Evolutionary conservation across 2,329 filamentous ascomycete species (phyloP).

Genomic region (Sporothrix dimorphospora): DNA sequence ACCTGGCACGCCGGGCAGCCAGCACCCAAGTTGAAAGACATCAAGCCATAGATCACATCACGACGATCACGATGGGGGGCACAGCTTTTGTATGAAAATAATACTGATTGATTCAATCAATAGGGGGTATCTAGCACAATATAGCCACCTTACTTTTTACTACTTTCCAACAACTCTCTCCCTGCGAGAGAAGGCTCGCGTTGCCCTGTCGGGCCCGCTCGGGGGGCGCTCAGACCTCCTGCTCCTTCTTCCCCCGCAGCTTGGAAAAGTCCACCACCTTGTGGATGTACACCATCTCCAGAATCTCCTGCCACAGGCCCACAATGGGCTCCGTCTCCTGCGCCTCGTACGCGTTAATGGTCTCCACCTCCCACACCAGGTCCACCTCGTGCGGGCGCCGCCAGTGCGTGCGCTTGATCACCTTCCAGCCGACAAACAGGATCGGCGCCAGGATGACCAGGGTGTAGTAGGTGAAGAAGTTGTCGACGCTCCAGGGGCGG

Average conservation of each 20-base stretch:
- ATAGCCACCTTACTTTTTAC: not conserved
- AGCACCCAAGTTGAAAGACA: constrained; percentile 13
- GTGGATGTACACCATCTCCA: constrained; percentile 22
- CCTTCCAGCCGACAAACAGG: constrained; percentile 64
- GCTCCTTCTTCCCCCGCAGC: not conserved
- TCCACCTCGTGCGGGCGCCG: constrained; percentile 34
- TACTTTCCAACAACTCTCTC: no score
- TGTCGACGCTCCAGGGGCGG: constrained; percentile 50
- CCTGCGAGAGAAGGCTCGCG: not conserved
- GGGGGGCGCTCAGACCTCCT: not conserved
- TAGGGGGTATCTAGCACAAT: constrained; percentile 2
- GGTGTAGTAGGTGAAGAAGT: constrained; percentile 58
- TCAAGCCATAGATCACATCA: not conserved
- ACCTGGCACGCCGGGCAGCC: constrained; percentile 23
- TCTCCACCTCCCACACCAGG: constrained; percentile 36
- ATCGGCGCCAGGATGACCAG: constrained; percentile 59
- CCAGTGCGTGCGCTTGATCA: constrained; percentile 60
- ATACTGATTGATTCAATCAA: not conserved
- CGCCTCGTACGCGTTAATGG: constrained; percentile 46
- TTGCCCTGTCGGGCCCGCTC: not conserved
- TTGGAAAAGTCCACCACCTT: constrained; percentile 7
- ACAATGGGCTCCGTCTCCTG: constrained; percentile 30
- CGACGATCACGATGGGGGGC: not conserved
- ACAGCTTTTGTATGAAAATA: not conserved
- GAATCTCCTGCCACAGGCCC: constrained; percentile 30